Evolutionary conservation across 2,329 filamentous ascomycete species (phyloP), one percentile per base, ranked within the genome.

Genomic region (Aureobasidium mangrovei): DNA sequence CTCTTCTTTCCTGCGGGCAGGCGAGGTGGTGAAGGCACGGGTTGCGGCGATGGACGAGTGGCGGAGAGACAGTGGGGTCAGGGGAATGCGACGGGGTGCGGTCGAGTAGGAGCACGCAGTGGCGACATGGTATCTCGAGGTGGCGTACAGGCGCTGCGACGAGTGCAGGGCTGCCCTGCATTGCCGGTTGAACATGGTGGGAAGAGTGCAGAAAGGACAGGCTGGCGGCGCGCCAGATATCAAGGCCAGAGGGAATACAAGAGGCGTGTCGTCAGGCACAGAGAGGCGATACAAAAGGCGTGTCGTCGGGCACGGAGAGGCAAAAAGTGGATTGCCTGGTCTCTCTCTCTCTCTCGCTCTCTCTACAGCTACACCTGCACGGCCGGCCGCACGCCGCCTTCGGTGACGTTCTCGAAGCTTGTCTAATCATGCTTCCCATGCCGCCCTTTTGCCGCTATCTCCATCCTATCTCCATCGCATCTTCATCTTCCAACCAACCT

Each of bases 101-200:
- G 49, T 53, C 56, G 56, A 31, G 56, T 45, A 41, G 54, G 29
- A 32, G 54, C 12, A 43, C 26, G 57, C 43, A 48, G 48, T 32
- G 59, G 56, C 52, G 59, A 62, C 54, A 47, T 63, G 61, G 46
- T 60, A 57, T 57, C 59, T 58, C 3, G 56, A 53, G 4, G 62
- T 60, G 54, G 58, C 61, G 55, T 63, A 65, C 48, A 64, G 60
- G 56, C 64, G 58, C 39, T 61, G 60, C 33, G 62, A 61, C 32
- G 66, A 61, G 32, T 63, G 60, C 56, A 67, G 72, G 62, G 77
- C 79, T 70, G 74, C 72, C 73, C 80, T 78, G 81, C 81, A 84
- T 70, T 80, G 78, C 64, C 83, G 69, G 61, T 77, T 79, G 69
- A 57, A 54, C 57, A 59, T 59, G 55, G 12, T 38, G 10, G 26